Evolutionary conservation across 371 early-diverging fungal genomes (phyloP).

Genomic region (Syncephalastrum monosporum): DNA sequence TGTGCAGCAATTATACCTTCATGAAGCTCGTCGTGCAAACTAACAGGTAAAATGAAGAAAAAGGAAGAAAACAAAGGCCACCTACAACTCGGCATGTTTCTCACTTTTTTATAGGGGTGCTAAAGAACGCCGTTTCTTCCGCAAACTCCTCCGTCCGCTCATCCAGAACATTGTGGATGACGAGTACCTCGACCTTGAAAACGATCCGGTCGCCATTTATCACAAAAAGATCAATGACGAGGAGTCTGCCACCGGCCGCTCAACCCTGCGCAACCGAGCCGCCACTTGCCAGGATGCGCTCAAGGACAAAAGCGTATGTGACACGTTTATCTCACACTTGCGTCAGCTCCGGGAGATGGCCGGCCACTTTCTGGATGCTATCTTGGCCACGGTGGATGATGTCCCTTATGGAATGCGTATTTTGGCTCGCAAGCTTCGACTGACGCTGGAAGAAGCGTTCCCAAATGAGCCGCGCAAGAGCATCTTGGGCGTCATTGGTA

Average conservation of each 20-base stretch:
- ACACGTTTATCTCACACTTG: slow-evolving; percentile 73
- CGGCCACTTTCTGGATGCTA: slow-evolving; percentile 76
- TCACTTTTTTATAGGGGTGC: slow-evolving; percentile 66
- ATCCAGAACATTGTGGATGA: slow-evolving; percentile 77
- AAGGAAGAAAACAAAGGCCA: neutral
- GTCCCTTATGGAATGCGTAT: slow-evolving; percentile 98
- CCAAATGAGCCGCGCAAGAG: slow-evolving; percentile 76
- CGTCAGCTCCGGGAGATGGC: slow-evolving; percentile 78
- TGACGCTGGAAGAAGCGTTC: slow-evolving; percentile 78
- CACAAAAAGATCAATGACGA: slow-evolving; percentile 84
- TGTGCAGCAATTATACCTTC: slow-evolving; percentile 93
- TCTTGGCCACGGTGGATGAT: slow-evolving; percentile 70
- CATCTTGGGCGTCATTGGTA: slow-evolving; percentile 85
- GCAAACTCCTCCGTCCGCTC: slow-evolving; percentile 81
- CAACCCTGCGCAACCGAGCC: slow-evolving; percentile 74
- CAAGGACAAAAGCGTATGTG: slow-evolving; percentile 82
- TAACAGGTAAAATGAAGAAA: slow-evolving; percentile 55
- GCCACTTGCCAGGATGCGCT: slow-evolving; percentile 81
- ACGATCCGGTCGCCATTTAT: slow-evolving; percentile 91
- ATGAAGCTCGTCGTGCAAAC: slow-evolving; percentile 94
- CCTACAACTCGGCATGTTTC: neutral
- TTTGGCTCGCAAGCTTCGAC: slow-evolving; percentile 86
- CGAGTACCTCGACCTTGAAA: slow-evolving; percentile 82
- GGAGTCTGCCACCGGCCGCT: slow-evolving; percentile 86
- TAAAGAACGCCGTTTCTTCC: slow-evolving; percentile 91